phyloP scores from a whole-genome alignment of 2,329 filamentous ascomycete genomes.

The Cladorrhinum sp. region DNA sequence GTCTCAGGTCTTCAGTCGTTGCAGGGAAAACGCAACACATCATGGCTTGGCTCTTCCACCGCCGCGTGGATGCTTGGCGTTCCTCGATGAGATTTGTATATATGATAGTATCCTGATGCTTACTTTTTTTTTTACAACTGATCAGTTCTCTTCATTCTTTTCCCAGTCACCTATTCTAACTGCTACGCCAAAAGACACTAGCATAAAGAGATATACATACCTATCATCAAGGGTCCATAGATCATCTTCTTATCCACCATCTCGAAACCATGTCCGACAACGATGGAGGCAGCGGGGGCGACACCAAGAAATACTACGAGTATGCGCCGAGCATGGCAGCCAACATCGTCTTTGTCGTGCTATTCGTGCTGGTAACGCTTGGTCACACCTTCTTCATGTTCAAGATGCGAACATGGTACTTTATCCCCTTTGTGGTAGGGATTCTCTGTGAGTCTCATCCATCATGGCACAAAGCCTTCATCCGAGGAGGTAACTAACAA shows the following conservation, averaged over 20 bases:
- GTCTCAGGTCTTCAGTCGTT: neutral
- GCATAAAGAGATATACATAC: no score
- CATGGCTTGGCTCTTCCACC: no score
- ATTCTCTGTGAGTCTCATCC: slow-evolving; percentile 41
- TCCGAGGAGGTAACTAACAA: neutral
- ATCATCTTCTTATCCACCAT: no score
- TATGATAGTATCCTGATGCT: no score
- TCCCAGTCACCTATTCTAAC: no score
- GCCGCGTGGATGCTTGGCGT: no score
- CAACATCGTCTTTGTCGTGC: slow-evolving; percentile 39
- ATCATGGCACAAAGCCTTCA: neutral
- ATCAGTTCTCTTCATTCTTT: no score
- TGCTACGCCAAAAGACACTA: no score
- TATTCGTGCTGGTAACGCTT: slow-evolving; percentile 39
- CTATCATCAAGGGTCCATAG: no score
- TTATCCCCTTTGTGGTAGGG: slow-evolving; percentile 51
- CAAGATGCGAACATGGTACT: slow-evolving; percentile 45
- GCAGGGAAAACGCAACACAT: no score
- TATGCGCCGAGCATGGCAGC: slow-evolving; percentile 43
- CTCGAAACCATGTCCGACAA: neutral
- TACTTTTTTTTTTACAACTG: no score
- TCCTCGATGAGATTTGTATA: no score
- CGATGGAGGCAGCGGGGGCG: neutral
- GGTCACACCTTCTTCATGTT: slow-evolving; percentile 39
- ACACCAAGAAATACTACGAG: slow-evolving; percentile 35